phyloP scores from a whole-genome alignment of 495 filamentous ascomycete genomes.

The Mytilinidion resinicola region DNA sequence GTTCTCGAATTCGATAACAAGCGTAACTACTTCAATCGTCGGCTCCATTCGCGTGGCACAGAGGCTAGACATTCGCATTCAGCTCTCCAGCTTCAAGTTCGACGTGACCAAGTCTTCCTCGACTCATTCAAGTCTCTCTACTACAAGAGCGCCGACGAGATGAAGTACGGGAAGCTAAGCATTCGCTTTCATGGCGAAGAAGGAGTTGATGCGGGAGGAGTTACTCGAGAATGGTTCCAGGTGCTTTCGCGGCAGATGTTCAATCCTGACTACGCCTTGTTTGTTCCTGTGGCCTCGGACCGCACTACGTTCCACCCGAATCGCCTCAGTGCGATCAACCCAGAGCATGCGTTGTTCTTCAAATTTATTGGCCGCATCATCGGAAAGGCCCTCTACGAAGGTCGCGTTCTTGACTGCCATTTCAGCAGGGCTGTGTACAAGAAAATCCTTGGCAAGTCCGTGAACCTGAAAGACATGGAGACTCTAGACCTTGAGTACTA shows the following conservation, averaged over 20 bases:
- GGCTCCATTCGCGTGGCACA: slow-evolving; percentile 69
- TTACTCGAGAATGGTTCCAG: slow-evolving; percentile 99
- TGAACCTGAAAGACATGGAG: slow-evolving; percentile 99
- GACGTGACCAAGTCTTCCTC: slow-evolving; percentile 93
- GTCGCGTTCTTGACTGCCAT: slow-evolving; percentile 93
- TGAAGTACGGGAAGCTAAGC: slow-evolving; percentile 97
- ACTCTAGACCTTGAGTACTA: slow-evolving; percentile 97
- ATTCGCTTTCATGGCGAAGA: slow-evolving; percentile 97
- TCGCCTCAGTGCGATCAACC: slow-evolving; percentile 83
- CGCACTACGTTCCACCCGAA: slow-evolving; percentile 99
- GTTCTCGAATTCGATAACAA: slow-evolving; percentile 99
- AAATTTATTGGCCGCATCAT: slow-evolving; percentile 99
- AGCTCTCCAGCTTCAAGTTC: slow-evolving; percentile 79
- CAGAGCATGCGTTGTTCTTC: slow-evolving; percentile 96
- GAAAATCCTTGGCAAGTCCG: slow-evolving; percentile 85
- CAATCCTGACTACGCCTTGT: slow-evolving; percentile 94
- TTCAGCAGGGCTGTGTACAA: slow-evolving; percentile 99
- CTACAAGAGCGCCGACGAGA: slow-evolving; percentile 89
- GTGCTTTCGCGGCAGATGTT: slow-evolving; percentile 98
- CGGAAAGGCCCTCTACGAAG: slow-evolving; percentile 96
- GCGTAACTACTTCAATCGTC: slow-evolving; percentile 96
- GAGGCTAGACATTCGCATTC: slow-evolving; percentile 61
- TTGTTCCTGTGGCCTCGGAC: slow-evolving; percentile 94
- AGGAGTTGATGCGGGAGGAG: slow-evolving; percentile 94
- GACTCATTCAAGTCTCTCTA: slow-evolving; percentile 95